Conservation (phyloP, 2,329 filamentous ascomycete species). For the Ilyonectria sp. region DNA sequence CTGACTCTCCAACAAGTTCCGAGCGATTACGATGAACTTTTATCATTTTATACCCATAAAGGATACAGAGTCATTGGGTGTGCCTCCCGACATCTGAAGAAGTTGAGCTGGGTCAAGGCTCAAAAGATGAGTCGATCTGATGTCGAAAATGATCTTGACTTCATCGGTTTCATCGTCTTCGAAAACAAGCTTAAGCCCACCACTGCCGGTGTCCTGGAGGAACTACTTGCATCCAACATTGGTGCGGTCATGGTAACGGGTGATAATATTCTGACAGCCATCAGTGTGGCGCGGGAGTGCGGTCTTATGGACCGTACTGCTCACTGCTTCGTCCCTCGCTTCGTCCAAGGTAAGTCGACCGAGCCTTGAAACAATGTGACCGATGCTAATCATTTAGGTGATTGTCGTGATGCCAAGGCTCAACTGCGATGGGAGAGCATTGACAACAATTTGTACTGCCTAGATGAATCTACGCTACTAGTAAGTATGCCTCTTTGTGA, state of each 20-base stretch:
- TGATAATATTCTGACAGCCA: slow-evolving; percentile 96
- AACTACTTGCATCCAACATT: slow-evolving; percentile 87
- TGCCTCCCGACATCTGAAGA: slow-evolving; percentile 88
- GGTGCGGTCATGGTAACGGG: slow-evolving; percentile 96
- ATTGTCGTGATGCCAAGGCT: slow-evolving; percentile 80
- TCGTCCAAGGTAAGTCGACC: slow-evolving; percentile 74
- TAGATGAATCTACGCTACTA: slow-evolving; percentile 84
- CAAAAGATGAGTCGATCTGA: slow-evolving; percentile 93
- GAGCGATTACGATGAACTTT: slow-evolving; percentile 87
- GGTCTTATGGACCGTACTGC: slow-evolving; percentile 83
- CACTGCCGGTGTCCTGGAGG: slow-evolving; percentile 84
- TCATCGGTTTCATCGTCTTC: slow-evolving; percentile 97
- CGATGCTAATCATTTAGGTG: slow-evolving; percentile 62
- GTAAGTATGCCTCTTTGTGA: slow-evolving; percentile 56
- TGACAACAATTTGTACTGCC: slow-evolving; percentile 83
- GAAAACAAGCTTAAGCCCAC: slow-evolving; percentile 97
- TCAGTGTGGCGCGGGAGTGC: slow-evolving; percentile 95
- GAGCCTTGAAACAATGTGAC: not conserved
- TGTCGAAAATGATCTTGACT: slow-evolving; percentile 86
- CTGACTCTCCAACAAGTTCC: slow-evolving; percentile 71
- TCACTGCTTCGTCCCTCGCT: slow-evolving; percentile 94
- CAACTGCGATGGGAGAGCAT: slow-evolving; percentile 92
- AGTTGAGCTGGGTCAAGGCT: slow-evolving; percentile 92
- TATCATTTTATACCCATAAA: slow-evolving; percentile 93
- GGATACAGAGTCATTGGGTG: slow-evolving; percentile 98